A percentile compares a stretch with the other conserved stretches of the same genome.
phyloP scores from a whole-genome alignment of 2,329 filamentous ascomycete genomes.

The Beauveria rudraprayagi region DNA sequence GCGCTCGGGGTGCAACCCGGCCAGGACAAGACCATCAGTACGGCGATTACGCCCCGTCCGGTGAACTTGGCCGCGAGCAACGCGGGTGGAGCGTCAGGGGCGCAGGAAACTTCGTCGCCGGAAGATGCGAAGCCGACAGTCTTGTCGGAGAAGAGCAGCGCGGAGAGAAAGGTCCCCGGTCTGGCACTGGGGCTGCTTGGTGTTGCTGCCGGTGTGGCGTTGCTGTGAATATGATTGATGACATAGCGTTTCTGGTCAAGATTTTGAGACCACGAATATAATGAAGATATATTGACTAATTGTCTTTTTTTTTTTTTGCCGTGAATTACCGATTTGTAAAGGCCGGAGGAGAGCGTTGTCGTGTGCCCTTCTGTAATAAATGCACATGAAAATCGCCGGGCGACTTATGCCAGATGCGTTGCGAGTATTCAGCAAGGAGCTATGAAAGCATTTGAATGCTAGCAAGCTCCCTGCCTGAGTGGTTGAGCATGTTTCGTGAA shows the following conservation, averaged over 20 bases:
- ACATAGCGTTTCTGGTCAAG: neutral
- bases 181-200: neutral
- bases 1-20: neutral
- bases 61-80: neutral
- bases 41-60: slow-evolving; percentile 3
- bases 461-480: slow-evolving; percentile 48
- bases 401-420: neutral
- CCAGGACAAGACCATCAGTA: neutral
- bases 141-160: neutral
- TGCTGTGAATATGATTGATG: neutral
- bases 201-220: neutral
- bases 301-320: no score
- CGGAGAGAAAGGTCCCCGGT: neutral
- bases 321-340: neutral
- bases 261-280: neutral
- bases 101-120: neutral
- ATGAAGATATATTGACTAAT: neutral
- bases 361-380: neutral
- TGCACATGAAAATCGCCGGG: neutral
- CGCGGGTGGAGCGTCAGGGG: neutral
- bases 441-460: slow-evolving; percentile 35
- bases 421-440: no score
- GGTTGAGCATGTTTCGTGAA: slow-evolving; percentile 44
- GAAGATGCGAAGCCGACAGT: neutral
- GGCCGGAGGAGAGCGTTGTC: no score